Base-by-base conservation (phyloP, 345 rosid species). In the Euphorbia peplus region DNA sequence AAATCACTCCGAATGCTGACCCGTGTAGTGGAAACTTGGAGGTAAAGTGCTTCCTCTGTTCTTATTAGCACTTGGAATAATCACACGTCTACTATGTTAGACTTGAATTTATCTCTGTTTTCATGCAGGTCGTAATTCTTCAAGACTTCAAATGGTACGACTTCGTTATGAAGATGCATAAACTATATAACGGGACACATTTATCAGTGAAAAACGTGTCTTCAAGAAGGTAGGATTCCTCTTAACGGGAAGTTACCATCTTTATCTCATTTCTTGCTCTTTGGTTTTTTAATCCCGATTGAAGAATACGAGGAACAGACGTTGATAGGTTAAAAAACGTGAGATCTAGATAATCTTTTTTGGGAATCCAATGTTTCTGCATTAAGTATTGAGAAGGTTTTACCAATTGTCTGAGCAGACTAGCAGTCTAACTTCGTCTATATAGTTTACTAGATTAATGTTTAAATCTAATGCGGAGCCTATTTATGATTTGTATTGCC, bases 121-220 rank as follows among this genome's bases (percentile, higher is more conserved):
- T 68, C 65, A 72, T 73, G 67, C 87, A 95, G 99, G 92, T 88
- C 78, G 93, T 95, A 66, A 76, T 87, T 75, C 96, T 95, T 74
- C 98, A 85, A 87, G 90, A 86, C 75, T 95, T 95, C 50, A 91
- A 86, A 67, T 95, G 99, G 99, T 88, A 88, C 53, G 92, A 88
- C 87, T 95, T 95, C 54, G 69, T 95, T 60, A 60, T 95, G 50
- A 91, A 91, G 60, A 78, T 91, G 30, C 84, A 83, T 72, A 86
- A 63, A 76, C 81, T 91, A 53, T 95, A 95, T 86, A 86, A 76
- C 4, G 99, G 99, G 39, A 91, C 98, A 2, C 99, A 91, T 84
- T 84, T 95, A 60, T 78, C 88, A 0, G 82, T 88, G 66, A 80
- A 81, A 41, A 90, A 90, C 73, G 93, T 95, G 30, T 73, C 85